Evolutionary conservation across 2,329 filamentous ascomycete species (phyloP).

Genomic region (Pestalotiopsis sp.): DNA sequence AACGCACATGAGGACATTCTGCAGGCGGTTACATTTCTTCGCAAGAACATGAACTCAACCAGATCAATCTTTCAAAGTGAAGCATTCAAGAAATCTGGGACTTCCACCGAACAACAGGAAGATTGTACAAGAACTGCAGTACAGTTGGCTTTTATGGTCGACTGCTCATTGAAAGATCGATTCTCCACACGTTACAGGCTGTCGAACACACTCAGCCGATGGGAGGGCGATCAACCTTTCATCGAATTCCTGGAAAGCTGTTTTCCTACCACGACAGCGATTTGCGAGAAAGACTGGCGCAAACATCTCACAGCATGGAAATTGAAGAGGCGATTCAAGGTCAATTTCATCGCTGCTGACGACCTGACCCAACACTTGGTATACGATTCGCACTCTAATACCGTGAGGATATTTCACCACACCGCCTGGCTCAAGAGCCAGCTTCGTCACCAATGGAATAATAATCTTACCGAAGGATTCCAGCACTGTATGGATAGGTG

Average conservation of each 20-base stretch:
- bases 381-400: background rate
- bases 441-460: background rate
- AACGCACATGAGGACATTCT: background rate
- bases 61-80: background rate
- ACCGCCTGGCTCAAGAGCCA: background rate
- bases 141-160: background rate
- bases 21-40: background rate
- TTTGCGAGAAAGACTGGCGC: background rate
- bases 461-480: background rate
- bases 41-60: background rate
- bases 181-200: background rate
- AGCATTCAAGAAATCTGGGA: rapidly evolving
- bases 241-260: background rate
- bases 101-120: background rate
- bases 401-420: background rate
- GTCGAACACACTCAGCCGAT: background rate
- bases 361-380: background rate
- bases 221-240: background rate
- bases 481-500: background rate
- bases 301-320: background rate
- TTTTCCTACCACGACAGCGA: background rate
- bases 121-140: background rate
- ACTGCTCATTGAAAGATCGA: background rate
- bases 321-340: background rate
- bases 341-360: background rate